Percentiles rank a stretch among this genome's conserved stretches.
Evolutionary conservation across 495 filamentous ascomycete species (phyloP).

Genomic region (Hypoxylon cercidicola): DNA sequence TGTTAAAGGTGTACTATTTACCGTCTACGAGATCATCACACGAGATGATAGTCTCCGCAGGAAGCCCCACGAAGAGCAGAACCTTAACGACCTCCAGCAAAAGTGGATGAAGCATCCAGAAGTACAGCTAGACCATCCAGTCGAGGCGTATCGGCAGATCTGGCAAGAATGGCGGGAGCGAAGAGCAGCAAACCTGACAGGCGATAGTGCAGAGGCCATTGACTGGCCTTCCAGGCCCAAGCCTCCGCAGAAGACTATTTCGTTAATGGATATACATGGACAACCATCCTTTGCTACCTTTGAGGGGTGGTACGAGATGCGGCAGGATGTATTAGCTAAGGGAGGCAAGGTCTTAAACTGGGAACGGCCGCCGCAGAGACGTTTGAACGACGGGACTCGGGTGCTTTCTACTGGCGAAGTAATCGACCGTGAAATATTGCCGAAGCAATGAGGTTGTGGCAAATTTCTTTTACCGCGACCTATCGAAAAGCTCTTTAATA

Average conservation of each 20-base stretch:
- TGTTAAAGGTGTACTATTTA: constrained; percentile 51
- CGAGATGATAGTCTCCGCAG: constrained; percentile 41
- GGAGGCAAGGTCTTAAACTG: constrained; percentile 18
- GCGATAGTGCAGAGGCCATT: background rate
- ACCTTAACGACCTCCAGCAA: constrained; percentile 18
- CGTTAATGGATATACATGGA: background rate
- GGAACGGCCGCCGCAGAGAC: constrained; percentile 27
- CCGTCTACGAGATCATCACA: constrained; percentile 55
- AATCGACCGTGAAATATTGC: constrained; percentile 3
- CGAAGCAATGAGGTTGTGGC: no score
- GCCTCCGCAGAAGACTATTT: constrained; percentile 15
- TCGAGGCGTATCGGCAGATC: background rate
- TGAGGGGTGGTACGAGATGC: constrained; percentile 17
- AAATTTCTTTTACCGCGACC: no score
- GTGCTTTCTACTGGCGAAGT: constrained; percentile 20
- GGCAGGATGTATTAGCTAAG: constrained; percentile 12
- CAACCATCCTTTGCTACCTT: background rate
- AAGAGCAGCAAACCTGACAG: background rate
- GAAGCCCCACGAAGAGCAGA: constrained; percentile 11
- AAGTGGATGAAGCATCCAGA: constrained; percentile 39
- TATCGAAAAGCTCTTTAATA: no score
- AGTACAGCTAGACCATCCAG: constrained; percentile 41
- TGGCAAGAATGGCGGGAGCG: background rate
- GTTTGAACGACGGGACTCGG: constrained; percentile 12
- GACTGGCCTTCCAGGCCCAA: constrained; percentile 2